Base-by-base conservation (phyloP, 129 eudicot genomes). In the sunflower (Helianthus annuus) region DNA sequence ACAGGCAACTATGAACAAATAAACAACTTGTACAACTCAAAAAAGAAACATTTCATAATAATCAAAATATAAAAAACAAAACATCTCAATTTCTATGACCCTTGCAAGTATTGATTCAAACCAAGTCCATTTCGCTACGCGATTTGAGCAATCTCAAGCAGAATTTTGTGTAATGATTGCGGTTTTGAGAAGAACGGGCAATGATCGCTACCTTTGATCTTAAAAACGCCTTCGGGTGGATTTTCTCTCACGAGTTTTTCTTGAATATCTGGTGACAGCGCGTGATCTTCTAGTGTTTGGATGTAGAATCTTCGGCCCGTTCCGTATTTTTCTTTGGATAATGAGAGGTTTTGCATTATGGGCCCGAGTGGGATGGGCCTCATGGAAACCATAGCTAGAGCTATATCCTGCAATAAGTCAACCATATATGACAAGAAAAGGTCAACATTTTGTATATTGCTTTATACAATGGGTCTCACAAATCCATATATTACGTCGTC, bases 111-210 rank as follows among this genome's bases (percentile, higher is more conserved):
- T 61, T 29, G 19, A 29, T 60, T 60, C 45, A 32, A 58, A 32
- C 17, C 44, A 58, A 76, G 40, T 24, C 36, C 40, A 2, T 70
- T 55, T 69, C 27, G 11, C 81, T 87, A 88, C 5, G 86, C 84
- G 74, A 86, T 90, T 78, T 94, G 99, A 27, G 91, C 96, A 2
- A 94, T 90, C 77, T 94, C 97, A 7, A 94, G 75, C 78, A 94
- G 76, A 58, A 86, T 85, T 73, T 94, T 94, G 85, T 94, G 97
- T 36, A 90, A 77, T 3, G 99, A 86, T 76, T 90, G 99, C n/a
- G 99, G 97, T 76, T 94, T 94, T 38, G 97, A 94, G 89, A 94
- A 90, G 85, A 90, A 94, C 19, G 99, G 99, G 83, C 96, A 90
- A 52, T 94, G 99, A 74, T 90, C 99, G 22, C 97, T 88, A 65